A percentile compares a stretch with the other conserved stretches of the same genome.
Evolutionary conservation across 73 alveolate species (phyloP).

Genomic region (Paramecium sonneborni): DNA sequence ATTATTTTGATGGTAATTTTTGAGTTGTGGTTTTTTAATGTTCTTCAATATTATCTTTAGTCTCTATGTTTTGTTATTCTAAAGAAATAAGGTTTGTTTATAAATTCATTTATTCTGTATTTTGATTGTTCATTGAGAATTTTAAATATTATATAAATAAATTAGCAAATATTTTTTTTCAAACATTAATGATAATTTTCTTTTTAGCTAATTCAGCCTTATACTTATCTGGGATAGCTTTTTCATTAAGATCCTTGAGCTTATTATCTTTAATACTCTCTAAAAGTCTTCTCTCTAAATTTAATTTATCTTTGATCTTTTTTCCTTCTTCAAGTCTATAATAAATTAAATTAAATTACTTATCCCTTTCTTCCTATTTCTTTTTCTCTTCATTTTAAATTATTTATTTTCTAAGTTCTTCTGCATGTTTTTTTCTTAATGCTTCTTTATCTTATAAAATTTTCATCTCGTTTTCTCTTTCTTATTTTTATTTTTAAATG

Average conservation of each 20-base stretch:
- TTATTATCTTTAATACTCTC: constrained; percentile 87
- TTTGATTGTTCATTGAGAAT: too few relatives aligned
- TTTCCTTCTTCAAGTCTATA: constrained; percentile 88
- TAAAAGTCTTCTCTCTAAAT: constrained; percentile 82
- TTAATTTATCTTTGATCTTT: constrained; percentile 84
- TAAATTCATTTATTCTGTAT: too few relatives aligned
- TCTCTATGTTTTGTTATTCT: too few relatives aligned
- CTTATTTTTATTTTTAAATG: constrained; percentile 84
- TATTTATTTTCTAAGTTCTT: constrained; percentile 82
- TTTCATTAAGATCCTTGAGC: constrained; percentile 73
- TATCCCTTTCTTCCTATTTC: constrained; percentile 74
- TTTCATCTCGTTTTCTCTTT: constrained; percentile 74
- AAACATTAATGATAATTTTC: constrained; percentile 68
- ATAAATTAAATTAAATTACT: background rate
- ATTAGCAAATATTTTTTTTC: background rate
- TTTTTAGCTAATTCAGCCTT: constrained; percentile 87
- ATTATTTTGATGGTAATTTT: too few relatives aligned
- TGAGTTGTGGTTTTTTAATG: too few relatives aligned
- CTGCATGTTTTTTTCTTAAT: constrained; percentile 71
- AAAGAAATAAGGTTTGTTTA: too few relatives aligned
- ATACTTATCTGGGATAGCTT: constrained; percentile 85
- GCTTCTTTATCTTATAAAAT: constrained; percentile 74
- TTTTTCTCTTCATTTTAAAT: constrained; percentile 79
- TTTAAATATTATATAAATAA: too few relatives aligned
- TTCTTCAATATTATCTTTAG: too few relatives aligned